Evolutionary conservation across 2,329 filamentous ascomycete species (phyloP).

Genomic region (Arthroderma sp.): DNA sequence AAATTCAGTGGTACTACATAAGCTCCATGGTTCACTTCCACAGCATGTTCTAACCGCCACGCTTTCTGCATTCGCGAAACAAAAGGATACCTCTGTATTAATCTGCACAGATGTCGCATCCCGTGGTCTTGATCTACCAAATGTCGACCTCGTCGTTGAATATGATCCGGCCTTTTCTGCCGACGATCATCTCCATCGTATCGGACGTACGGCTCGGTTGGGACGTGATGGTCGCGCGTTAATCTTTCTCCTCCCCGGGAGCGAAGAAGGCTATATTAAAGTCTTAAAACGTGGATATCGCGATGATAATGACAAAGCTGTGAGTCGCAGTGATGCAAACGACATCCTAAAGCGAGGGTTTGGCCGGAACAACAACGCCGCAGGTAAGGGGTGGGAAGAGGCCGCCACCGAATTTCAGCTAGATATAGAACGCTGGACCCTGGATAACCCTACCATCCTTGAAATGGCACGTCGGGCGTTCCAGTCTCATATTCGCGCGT

Average conservation of each 20-base stretch:
- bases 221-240: constrained; percentile 76
- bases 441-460: constrained; percentile 54
- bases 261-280: constrained; percentile 80
- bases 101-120: constrained; percentile 94
- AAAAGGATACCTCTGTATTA: constrained; percentile 64
- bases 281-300: constrained; percentile 61
- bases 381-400: constrained; percentile 49
- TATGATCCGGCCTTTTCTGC: constrained; percentile 92
- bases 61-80: constrained; percentile 63
- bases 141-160: constrained; percentile 88
- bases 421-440: constrained; percentile 52
- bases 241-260: constrained; percentile 81
- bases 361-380: constrained; percentile 30
- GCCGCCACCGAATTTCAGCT: constrained; percentile 57
- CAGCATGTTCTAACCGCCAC: constrained; percentile 82
- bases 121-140: constrained; percentile 86
- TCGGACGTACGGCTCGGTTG: constrained; percentile 87
- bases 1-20: constrained; percentile 68
- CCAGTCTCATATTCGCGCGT: constrained; percentile 85
- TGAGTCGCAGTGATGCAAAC: constrained; percentile 50
- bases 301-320: constrained; percentile 48
- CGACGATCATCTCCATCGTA: constrained; percentile 86
- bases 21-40: constrained; percentile 81
- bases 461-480: constrained; percentile 76
- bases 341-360: constrained; percentile 58